Percentiles rank a stretch among this genome's conserved stretches.
phyloP scores from a whole-genome alignment of 2,329 filamentous ascomycete species.

The Exophiala spinifera region DNA sequence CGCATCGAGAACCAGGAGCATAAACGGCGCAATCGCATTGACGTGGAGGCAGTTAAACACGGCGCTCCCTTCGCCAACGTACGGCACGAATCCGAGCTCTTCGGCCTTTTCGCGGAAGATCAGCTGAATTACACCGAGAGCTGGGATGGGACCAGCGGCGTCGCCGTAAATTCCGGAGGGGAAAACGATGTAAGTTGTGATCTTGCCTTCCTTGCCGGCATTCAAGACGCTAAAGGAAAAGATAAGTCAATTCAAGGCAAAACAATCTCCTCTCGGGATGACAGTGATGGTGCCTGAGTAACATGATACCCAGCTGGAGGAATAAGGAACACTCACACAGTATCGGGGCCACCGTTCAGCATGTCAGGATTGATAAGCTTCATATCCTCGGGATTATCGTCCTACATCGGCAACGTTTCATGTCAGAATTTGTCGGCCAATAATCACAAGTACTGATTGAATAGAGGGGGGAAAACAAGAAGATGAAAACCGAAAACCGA shows the following conservation, averaged over 20 bases:
- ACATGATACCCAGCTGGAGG: no score
- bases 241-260: no score
- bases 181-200: conserved; percentile 17
- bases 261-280: no score
- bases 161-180: conserved; percentile 16
- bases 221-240: conserved; percentile 7
- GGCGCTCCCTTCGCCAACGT: conserved; percentile 16
- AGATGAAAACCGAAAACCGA: no score
- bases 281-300: no score
- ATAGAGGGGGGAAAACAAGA: no score
- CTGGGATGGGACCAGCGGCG: conserved; percentile 12
- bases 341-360: conserved; percentile 17
- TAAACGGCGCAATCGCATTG: conserved; percentile 13
- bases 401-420: background rate
- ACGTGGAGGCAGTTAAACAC: conserved; percentile 18
- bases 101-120: conserved; percentile 14
- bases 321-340: conserved; percentile 3
- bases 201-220: conserved; percentile 13
- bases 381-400: conserved; percentile 14
- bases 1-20: conserved; percentile 10
- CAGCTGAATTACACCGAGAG: conserved; percentile 14
- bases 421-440: no score
- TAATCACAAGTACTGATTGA: no score
- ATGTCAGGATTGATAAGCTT: conserved; percentile 15
- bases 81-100: conserved; percentile 17